Evolutionary conservation across 768 basidiomycete species (phyloP).

Genomic region (Suillus alpinus): DNA sequence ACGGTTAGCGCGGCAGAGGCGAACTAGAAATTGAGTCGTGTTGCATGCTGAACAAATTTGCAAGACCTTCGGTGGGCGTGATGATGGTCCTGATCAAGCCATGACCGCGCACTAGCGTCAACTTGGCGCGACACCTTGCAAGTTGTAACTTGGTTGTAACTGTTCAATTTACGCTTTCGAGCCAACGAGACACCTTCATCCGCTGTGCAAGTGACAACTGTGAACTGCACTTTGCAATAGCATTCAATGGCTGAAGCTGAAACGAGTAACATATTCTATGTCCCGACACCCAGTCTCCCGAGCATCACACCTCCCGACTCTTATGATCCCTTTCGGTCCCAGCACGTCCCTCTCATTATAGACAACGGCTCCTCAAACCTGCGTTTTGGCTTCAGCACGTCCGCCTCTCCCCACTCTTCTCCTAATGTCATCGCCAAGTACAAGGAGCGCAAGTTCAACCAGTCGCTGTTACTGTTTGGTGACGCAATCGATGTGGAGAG

Average conservation of each 20-base stretch:
- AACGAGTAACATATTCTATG: slow-evolving; percentile 11
- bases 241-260: neutral
- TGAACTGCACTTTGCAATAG: neutral
- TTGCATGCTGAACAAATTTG: neutral
- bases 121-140: neutral
- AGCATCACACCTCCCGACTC: slow-evolving; percentile 37
- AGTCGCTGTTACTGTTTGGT: slow-evolving; percentile 83
- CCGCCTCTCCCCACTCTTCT: slow-evolving; percentile 51
- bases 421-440: slow-evolving; percentile 81
- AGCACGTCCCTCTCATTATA: slow-evolving; percentile 69
- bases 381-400: slow-evolving; percentile 80
- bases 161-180: neutral
- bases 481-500: slow-evolving; percentile 85
- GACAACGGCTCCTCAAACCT: slow-evolving; percentile 86
- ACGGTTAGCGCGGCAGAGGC: neutral
- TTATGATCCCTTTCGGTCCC: slow-evolving; percentile 50
- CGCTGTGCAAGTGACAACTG: neutral
- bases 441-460: slow-evolving; percentile 85
- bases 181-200: neutral
- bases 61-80: neutral
- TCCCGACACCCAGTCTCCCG: slow-evolving; percentile 29
- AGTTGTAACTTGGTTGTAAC: neutral
- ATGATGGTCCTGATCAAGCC: neutral
- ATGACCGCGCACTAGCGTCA: neutral
- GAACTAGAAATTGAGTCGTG: neutral